A percentile compares a stretch with the other conserved stretches of the same genome.
phyloP scores from a whole-genome alignment of 2,329 filamentous ascomycete genomes.

The Fusarium hainanense region DNA sequence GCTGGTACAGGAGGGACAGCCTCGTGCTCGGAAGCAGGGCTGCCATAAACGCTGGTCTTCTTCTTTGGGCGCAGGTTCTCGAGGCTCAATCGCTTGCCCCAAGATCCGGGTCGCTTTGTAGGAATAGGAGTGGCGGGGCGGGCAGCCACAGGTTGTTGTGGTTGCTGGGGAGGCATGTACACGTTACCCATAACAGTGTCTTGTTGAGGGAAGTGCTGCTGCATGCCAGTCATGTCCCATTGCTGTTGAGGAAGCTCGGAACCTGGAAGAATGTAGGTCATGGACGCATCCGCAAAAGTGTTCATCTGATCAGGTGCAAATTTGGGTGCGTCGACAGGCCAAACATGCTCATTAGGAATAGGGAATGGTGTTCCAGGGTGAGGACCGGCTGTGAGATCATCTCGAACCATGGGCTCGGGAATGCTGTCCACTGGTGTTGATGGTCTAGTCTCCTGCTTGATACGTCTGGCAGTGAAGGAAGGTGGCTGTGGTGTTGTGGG shows the following conservation, averaged over 20 bases:
- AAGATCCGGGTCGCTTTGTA: constrained; percentile 54
- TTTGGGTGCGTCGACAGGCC: constrained; percentile 54
- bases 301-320: constrained; percentile 54
- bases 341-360: constrained; percentile 53
- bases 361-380: constrained; percentile 56
- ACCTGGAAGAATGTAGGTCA: constrained; percentile 49
- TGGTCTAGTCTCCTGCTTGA: constrained; percentile 52
- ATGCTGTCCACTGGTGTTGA: constrained; percentile 50
- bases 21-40: constrained; percentile 44
- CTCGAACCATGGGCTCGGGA: constrained; percentile 49
- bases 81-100: constrained; percentile 53
- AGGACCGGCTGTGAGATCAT: constrained; percentile 50
- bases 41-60: constrained; percentile 49
- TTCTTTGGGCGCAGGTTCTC: constrained; percentile 53
- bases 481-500: constrained; percentile 47
- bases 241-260: constrained; percentile 45
- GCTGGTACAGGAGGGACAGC: constrained; percentile 45
- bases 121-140: constrained; percentile 54
- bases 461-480: constrained; percentile 48
- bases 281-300: constrained; percentile 47
- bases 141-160: constrained; percentile 41
- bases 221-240: constrained; percentile 43
- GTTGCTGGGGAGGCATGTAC: constrained; percentile 39
- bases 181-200: constrained; percentile 45
- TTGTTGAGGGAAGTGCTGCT: constrained; percentile 47